These are phyloP conservation scores for Neoascochyta sp. DNA, from an alignment of 2,329 filamentous ascomycete species.

Conservation along the genomic window DNA sequence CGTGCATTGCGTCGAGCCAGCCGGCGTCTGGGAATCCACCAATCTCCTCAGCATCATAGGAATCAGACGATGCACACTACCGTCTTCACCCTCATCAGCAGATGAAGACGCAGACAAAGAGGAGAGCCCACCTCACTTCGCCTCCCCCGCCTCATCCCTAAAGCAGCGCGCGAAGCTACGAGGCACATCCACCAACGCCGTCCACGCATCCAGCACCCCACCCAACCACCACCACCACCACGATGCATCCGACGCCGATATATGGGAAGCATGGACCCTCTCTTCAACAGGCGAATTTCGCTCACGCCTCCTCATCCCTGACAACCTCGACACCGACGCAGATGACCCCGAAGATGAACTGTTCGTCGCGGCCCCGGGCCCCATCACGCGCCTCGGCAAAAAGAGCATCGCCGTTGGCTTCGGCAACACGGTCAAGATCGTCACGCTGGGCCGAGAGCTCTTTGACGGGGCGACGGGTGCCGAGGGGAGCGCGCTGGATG, in stretches of 20 bases:
- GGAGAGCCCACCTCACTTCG: slow-evolving; percentile 10
- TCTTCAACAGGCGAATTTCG: slow-evolving; percentile 47
- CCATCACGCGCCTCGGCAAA: slow-evolving; percentile 60
- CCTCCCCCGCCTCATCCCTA: slow-evolving; percentile 20
- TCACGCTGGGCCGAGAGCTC: slow-evolving; percentile 63
- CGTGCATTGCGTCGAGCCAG: slow-evolving; percentile 55
- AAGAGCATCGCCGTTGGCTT: slow-evolving; percentile 66
- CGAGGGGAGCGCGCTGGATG: too few relatives aligned
- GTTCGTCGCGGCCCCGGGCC: slow-evolving; percentile 63
- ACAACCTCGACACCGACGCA: slow-evolving; percentile 12
- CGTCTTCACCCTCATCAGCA: slow-evolving; percentile 25
- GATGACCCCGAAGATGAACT: slow-evolving; percentile 47
- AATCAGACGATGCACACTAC: slow-evolving; percentile 49
- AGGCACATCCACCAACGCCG: slow-evolving; percentile 7
- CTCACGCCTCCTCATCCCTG: slow-evolving; percentile 34
- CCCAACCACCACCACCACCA: slow-evolving; percentile 2
- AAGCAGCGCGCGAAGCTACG: slow-evolving; percentile 26
- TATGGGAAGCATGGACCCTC: slow-evolving; percentile 55
- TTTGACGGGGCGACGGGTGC: slow-evolving; percentile 47
- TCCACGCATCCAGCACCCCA: slow-evolving; percentile 7
- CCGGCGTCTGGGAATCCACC: slow-evolving; percentile 63
- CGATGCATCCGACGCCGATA: slow-evolving; percentile 26
- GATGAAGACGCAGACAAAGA: slow-evolving; percentile 24
- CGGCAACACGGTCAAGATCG: slow-evolving; percentile 68
- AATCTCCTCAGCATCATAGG: slow-evolving; percentile 61